phyloP scores from a whole-genome alignment of 768 basidiomycete species.

The Suillus subaureus region DNA sequence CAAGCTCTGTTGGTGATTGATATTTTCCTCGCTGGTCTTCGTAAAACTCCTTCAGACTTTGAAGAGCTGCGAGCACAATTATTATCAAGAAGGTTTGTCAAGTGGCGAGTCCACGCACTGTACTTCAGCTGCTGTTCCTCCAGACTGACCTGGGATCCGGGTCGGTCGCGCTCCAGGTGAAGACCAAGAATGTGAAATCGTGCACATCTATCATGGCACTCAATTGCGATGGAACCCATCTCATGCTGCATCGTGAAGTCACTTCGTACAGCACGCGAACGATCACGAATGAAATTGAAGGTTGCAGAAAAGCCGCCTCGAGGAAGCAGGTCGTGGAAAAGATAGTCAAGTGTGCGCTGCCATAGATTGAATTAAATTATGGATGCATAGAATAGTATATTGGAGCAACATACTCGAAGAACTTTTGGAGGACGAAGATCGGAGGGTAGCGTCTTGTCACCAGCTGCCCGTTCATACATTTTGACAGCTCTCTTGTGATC shows the following conservation, averaged over 20 bases:
- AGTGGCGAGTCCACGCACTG: slow-evolving; percentile 51
- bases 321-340: slow-evolving; percentile 81
- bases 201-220: slow-evolving; percentile 91
- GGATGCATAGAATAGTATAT: slow-evolving; percentile 4
- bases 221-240: slow-evolving; percentile 75
- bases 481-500: slow-evolving; percentile 90
- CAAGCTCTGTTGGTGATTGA: slow-evolving; percentile 82
- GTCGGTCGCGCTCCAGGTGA: slow-evolving; percentile 60
- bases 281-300: slow-evolving; percentile 88
- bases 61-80: slow-evolving; percentile 64
- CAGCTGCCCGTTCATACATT: slow-evolving; percentile 92
- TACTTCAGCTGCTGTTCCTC: slow-evolving; percentile 93
- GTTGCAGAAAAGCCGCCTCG: slow-evolving; percentile 69
- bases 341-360: slow-evolving; percentile 87
- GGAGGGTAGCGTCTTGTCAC: slow-evolving; percentile 88
- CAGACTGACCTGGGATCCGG: slow-evolving; percentile 62
- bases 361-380: background rate
- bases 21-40: slow-evolving; percentile 74
- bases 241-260: slow-evolving; percentile 95
- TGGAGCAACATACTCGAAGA: slow-evolving; percentile 57
- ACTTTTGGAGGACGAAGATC: slow-evolving; percentile 88
- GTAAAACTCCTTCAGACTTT: slow-evolving; percentile 92
- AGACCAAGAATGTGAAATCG: slow-evolving; percentile 90
- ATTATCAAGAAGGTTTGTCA: slow-evolving; percentile 5
- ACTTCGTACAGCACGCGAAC: slow-evolving; percentile 85